These are phyloP conservation scores for Golubevia sp. DNA, from an alignment of 1,284 basidiomycete genomes.

Conservation along the genomic window DNA sequence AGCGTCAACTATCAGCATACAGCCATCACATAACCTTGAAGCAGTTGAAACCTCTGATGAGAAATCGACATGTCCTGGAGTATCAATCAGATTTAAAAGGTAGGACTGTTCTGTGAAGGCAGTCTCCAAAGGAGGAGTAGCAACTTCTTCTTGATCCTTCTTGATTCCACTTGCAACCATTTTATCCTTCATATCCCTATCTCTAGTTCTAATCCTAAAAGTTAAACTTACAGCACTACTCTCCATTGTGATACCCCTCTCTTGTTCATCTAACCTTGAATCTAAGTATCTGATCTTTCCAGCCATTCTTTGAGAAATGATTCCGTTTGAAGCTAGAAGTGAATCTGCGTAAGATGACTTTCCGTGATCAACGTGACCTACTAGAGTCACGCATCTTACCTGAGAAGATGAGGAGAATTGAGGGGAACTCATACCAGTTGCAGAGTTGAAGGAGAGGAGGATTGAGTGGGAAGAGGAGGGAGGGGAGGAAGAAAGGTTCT, in stretches of 20 bases:
- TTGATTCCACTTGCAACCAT: slow-evolving; percentile 8
- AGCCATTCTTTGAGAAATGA: slow-evolving; percentile 91
- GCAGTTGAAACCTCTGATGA: slow-evolving; percentile 95
- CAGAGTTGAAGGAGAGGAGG: too few relatives aligned
- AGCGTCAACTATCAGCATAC: slow-evolving; percentile 93
- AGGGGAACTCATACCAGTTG: neutral
- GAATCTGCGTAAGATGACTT: slow-evolving; percentile 81
- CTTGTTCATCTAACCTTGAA: slow-evolving; percentile 94
- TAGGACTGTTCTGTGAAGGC: slow-evolving; percentile 62
- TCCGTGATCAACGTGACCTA: slow-evolving; percentile 61
- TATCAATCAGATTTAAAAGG: slow-evolving; percentile 93
- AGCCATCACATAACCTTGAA: slow-evolving; percentile 90
- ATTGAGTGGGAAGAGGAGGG: too few relatives aligned
- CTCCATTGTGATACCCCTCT: slow-evolving; percentile 99
- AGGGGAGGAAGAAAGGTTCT: neutral
- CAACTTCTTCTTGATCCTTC: slow-evolving; percentile 2
- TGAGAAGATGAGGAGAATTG: slow-evolving; percentile 46
- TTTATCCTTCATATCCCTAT: slow-evolving; percentile 16
- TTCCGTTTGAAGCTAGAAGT: slow-evolving; percentile 93
- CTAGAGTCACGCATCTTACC: slow-evolving; percentile 56
- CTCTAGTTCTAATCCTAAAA: slow-evolving; percentile 42
- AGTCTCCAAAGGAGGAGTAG: neutral
- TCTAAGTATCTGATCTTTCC: slow-evolving; percentile 96
- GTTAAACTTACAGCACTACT: slow-evolving; percentile 74
- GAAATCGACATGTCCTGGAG: slow-evolving; percentile 98